Base-by-base conservation (phyloP, 495 filamentous ascomycete species). In the Hyaloscypha finlandica region DNA sequence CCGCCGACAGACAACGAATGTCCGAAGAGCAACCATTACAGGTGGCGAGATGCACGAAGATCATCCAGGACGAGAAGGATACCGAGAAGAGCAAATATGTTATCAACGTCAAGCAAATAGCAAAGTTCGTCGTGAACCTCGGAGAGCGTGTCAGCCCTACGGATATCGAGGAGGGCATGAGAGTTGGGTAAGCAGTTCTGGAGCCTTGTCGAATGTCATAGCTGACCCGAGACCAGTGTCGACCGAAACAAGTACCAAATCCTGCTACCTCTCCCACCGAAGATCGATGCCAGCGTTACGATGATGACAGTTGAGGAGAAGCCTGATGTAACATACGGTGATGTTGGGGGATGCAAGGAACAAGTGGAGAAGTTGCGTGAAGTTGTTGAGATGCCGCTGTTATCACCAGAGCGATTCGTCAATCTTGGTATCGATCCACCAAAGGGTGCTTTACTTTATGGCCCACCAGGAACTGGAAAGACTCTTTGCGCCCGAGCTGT, bases 301-400 rank as follows among this genome's bases (percentile, higher is more conserved):
- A 99, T 99, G 95, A 99, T 99, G 95, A 97, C 95, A 19, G 95
- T 99, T 62, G 95, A 99, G 82, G 95, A 99, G 78, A 99, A 99
- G 84, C 95, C 95, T 16, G 95, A 99, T 78, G 95, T 99, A 60
- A 99, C 95, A 68, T 99, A 99, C 75, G 94, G 95, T 68, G 95
- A 99, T 81, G 96, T 99, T 20, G 95, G 95, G 74, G 95, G 95
- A 65, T 97, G 94, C 86, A 99, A 99, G 80, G 95, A 99, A 77
- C 95, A 99, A 76, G 97, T 99, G 48, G 95, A 99, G 84, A 99
- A 99, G 82, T 87, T 99, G 71, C 86, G 95, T 77, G 95, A 99
- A 80, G 95, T 99, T 22, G 95, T 99, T 39, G 95, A 99, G 81
- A 97, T 98, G 90, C 95, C 95, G 0, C 81, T 99, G 69, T 83